These are phyloP conservation scores for Salicornia ramosissima DNA, from an alignment of 148 eudicot species.

Conservation along the genomic window DNA sequence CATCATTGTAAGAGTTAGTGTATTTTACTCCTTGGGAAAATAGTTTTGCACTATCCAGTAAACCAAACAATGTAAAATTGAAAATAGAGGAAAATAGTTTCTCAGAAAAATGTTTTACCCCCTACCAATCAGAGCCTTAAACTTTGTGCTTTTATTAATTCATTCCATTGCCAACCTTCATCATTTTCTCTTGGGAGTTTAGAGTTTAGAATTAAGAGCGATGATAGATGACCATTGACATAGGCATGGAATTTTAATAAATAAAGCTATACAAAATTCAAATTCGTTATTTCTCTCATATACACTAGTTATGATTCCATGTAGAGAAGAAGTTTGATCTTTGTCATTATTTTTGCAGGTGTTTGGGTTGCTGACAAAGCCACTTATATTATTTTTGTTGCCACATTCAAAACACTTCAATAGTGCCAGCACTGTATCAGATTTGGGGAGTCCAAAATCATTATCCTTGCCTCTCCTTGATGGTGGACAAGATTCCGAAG, in stretches of 20 bases:
- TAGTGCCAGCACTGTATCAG: slow-evolving; percentile 46
- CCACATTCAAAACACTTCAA: slow-evolving; percentile 38
- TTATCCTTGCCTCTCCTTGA: slow-evolving; percentile 51
- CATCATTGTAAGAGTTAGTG: too few species aligned
- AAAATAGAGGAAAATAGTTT: too few species aligned
- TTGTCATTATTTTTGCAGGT: slow-evolving; percentile 42
- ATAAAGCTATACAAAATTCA: too few species aligned
- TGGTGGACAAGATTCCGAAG: slow-evolving; percentile 35
- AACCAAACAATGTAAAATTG: too few species aligned
- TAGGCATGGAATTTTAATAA: background rate
- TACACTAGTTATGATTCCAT: background rate
- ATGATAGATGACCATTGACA: background rate
- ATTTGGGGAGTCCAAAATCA: slow-evolving; percentile 49
- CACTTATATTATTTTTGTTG: slow-evolving; percentile 52
- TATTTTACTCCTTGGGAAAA: too few species aligned
- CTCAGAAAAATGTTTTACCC: too few species aligned
- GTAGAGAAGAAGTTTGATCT: background rate
- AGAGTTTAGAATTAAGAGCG: background rate
- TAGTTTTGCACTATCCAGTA: too few species aligned
- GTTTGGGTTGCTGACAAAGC: slow-evolving; percentile 80
- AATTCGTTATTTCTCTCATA: too few species aligned
- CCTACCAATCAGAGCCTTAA: too few species aligned
- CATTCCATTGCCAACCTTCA: too few species aligned
- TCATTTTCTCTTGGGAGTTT: too few species aligned
- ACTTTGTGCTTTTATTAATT: background rate